These are phyloP conservation scores for Smallanthus sonchifolius DNA, from an alignment of 129 eudicot genomes.

Conservation along the genomic window DNA sequence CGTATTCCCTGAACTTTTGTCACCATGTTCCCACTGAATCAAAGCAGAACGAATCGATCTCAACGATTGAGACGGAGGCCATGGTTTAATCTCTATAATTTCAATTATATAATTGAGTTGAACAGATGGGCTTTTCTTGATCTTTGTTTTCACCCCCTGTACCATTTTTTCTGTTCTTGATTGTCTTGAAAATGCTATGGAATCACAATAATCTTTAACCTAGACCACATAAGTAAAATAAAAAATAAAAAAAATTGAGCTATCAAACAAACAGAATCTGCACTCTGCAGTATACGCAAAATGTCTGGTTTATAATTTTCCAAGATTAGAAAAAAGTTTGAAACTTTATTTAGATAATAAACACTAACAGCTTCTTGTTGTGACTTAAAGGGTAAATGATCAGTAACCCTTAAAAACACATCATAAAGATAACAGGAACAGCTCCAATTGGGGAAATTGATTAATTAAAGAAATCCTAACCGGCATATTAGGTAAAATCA, in stretches of 20 bases:
- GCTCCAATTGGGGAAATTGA: not conserved
- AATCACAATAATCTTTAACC: not conserved
- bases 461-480: not conserved
- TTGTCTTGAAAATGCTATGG: not conserved
- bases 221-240: not conserved
- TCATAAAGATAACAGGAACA: not conserved
- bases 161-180: slow-evolving; percentile 41
- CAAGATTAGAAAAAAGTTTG: not conserved
- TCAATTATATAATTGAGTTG: slow-evolving; percentile 62
- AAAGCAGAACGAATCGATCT: slow-evolving; percentile 65
- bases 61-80: slow-evolving; percentile 93
- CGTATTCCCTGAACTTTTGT: slow-evolving; percentile 60
- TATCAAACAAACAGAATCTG: not conserved
- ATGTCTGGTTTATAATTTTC: not conserved
- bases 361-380: not conserved
- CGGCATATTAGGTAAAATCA: not conserved
- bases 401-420: not conserved
- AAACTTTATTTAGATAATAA: not conserved
- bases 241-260: not conserved
- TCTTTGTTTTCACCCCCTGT: slow-evolving; percentile 54
- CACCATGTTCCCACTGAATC: slow-evolving; percentile 84
- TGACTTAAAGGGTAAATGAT: not conserved
- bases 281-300: not conserved
- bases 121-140: slow-evolving; percentile 51
- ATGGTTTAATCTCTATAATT: slow-evolving; percentile 81